Evolutionary conservation across 2,329 filamentous ascomycete species (phyloP).

Genomic region (Pestalotiopsis fici): DNA sequence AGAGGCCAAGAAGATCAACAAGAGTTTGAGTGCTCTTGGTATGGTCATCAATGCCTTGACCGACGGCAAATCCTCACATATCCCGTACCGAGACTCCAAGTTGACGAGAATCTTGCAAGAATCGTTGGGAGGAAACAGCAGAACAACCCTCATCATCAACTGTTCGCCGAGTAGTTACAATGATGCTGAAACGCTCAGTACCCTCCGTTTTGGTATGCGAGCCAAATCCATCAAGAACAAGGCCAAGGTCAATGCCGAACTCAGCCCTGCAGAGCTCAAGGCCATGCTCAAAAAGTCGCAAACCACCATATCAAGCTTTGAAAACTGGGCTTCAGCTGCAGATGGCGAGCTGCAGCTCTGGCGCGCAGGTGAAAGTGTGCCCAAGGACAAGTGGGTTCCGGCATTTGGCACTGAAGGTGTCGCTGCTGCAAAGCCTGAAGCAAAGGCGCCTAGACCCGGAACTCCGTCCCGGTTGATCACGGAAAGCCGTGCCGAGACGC

Average conservation of each 20-base stretch:
- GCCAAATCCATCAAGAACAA: conserved; percentile 99
- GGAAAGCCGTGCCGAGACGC: conserved; percentile 65
- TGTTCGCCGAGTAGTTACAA: conserved; percentile 99
- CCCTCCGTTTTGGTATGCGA: conserved; percentile 89
- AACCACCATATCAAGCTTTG: conserved; percentile 79
- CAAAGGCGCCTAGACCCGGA: conserved; percentile 50
- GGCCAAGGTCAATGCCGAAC: conserved; percentile 98
- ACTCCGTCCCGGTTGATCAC: conserved; percentile 52
- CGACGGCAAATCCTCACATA: conserved; percentile 93
- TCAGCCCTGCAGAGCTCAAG: conserved; percentile 95
- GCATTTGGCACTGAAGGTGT: conserved; percentile 59
- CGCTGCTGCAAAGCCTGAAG: conserved; percentile 41
- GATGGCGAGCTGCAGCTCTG: conserved; percentile 77
- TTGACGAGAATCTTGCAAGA: conserved; percentile 97
- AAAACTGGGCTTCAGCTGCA: conserved; percentile 36
- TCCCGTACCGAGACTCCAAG: conserved; percentile 97
- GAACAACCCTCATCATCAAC: conserved; percentile 98
- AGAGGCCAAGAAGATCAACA: conserved; percentile 99
- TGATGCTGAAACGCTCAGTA: conserved; percentile 90
- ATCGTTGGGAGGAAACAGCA: conserved; percentile 93
- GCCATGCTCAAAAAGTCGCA: conserved; percentile 89
- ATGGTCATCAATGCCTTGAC: conserved; percentile 99
- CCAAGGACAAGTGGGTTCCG: conserved; percentile 84
- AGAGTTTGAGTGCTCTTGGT: conserved; percentile 94
- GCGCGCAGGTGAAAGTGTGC: conserved; percentile 85